Base-by-base conservation (phyloP, 2,329 filamentous ascomycete genomes). In the Colletotrichum melonis region DNA sequence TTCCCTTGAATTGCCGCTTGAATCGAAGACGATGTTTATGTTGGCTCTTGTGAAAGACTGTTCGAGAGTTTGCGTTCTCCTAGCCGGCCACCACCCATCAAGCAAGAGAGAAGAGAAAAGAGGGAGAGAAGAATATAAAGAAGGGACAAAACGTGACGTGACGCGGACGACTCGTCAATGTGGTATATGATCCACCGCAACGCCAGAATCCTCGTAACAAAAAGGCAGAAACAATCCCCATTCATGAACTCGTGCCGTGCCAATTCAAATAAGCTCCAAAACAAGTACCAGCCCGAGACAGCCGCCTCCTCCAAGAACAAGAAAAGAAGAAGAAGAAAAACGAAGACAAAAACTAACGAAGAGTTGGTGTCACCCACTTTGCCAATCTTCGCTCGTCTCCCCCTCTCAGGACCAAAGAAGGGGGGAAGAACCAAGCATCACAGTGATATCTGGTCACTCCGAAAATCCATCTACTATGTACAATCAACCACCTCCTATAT, bases 141-240 rank as follows among this genome's bases (percentile, higher is more conserved):
- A 58, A 46, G 63, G 72, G 49, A 38, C 57, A 67, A 58, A 64
- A 71, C 60, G 62, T 74, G 66, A 63, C 71, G 65, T 55, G 60
- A 75, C 56, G 52, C 63, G 46, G 63, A 60, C 63, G 72, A 64
- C 72, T 64, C 72, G 62, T 72, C 68, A 74, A 60, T 64, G 68
- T 73, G 72, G 72, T 74, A 74, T 74, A 73, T 72, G 42, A 64
- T 60, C 68, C 68, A 72, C 69, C 72, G 69, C 59, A 74, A 74
- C 72, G 72, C 72, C 72, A 60, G 24, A 72, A 74, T 59, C 57
- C 65, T 60, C 63, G 35, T 42, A 55, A 54, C 54, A 60, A 46
- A 59, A 49, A 74, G 46, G 54, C 38, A 62, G 55, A 70, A 66
- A 75, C 38, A 60, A 70, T 62, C 42, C 60, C 60, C 66, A 56